Evolutionary conservation across 2,329 filamentous ascomycete genomes (phyloP).

Genomic region (Fusarium begoniae): DNA sequence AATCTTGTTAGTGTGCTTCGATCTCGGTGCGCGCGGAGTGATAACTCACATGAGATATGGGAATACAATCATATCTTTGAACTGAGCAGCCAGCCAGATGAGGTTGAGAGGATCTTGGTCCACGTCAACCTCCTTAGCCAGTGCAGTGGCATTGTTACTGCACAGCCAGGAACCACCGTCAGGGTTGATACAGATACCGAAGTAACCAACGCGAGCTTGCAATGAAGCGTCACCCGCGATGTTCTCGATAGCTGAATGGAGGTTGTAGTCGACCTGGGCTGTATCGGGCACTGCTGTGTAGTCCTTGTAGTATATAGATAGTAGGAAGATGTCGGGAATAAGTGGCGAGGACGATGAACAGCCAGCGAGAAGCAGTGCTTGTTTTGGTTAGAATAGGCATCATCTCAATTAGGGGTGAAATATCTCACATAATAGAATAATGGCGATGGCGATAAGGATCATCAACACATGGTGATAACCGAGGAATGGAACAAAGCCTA

Average conservation of each 20-base stretch:
- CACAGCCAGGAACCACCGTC: slow-evolving; percentile 93
- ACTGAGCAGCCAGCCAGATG: slow-evolving; percentile 95
- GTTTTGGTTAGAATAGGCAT: neutral
- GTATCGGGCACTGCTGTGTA: slow-evolving; percentile 86
- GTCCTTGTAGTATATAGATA: slow-evolving; percentile 94
- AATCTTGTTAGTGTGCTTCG: neutral
- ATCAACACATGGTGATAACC: slow-evolving; percentile 90
- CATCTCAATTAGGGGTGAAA: neutral
- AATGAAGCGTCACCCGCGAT: slow-evolving; percentile 87
- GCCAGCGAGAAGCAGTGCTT: slow-evolving; percentile 90
- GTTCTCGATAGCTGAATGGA: slow-evolving; percentile 85
- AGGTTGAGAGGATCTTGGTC: slow-evolving; percentile 97
- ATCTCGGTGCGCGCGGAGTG: neutral
- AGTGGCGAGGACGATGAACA: slow-evolving; percentile 96
- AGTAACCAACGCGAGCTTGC: slow-evolving; percentile 95
- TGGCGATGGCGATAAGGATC: slow-evolving; percentile 92
- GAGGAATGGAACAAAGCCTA: slow-evolving; percentile 74
- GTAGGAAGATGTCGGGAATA: slow-evolving; percentile 95
- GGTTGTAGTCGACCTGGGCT: slow-evolving; percentile 89
- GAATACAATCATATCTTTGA: slow-evolving; percentile 98
- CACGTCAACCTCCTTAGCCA: slow-evolving; percentile 87
- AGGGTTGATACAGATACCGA: slow-evolving; percentile 94
- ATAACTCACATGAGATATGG: slow-evolving; percentile 88
- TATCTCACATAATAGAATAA: slow-evolving; percentile 92
- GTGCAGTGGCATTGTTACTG: slow-evolving; percentile 94